Percentiles rank a stretch among this genome's conserved stretches.
Evolutionary conservation across 257 asterid species (phyloP).

Genomic region (Lycium barbarum): DNA sequence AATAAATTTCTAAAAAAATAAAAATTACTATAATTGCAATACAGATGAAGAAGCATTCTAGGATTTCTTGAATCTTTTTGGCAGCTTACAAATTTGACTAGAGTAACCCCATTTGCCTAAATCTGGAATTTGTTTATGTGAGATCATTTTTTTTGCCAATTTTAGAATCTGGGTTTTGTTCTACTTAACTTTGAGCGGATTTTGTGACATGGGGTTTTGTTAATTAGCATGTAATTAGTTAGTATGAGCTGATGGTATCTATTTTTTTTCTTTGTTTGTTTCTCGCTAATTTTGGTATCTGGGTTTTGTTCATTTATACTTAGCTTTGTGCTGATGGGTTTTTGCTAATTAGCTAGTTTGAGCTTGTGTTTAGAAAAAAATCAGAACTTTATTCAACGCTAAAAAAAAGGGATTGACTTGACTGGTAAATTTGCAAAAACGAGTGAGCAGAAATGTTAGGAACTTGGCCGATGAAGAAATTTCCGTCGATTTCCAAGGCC

Average conservation of each 20-base stretch:
- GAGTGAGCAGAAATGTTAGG: neutral
- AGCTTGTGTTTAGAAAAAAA: constrained; percentile 39
- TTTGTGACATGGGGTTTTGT: too few relatives aligned
- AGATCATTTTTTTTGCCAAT: neutral
- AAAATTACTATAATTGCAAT: neutral
- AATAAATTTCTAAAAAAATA: too few relatives aligned
- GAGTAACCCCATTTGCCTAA: neutral
- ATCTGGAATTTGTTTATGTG: neutral
- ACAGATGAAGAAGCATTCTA: too few relatives aligned
- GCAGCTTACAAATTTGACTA: neutral
- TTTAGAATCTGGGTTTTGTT: too few relatives aligned
- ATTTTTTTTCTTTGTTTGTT: too few relatives aligned
- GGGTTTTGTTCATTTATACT: neutral
- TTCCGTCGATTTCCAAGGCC: too few relatives aligned
- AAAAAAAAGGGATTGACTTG: constrained; percentile 31
- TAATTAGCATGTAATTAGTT: too few relatives aligned
- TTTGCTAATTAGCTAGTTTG: constrained; percentile 31
- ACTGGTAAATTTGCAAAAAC: constrained; percentile 33
- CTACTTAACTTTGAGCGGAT: too few relatives aligned
- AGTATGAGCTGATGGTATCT: too few relatives aligned
- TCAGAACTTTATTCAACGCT: neutral
- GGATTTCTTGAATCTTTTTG: neutral
- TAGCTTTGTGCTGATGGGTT: constrained; percentile 35
- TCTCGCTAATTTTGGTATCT: constrained; percentile 26
- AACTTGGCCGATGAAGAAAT: too few relatives aligned